A percentile compares a stretch with the other conserved stretches of the same genome.
Conservation (phyloP, 495 filamentous ascomycete species). For the Aspergillus egyptiacus region DNA sequence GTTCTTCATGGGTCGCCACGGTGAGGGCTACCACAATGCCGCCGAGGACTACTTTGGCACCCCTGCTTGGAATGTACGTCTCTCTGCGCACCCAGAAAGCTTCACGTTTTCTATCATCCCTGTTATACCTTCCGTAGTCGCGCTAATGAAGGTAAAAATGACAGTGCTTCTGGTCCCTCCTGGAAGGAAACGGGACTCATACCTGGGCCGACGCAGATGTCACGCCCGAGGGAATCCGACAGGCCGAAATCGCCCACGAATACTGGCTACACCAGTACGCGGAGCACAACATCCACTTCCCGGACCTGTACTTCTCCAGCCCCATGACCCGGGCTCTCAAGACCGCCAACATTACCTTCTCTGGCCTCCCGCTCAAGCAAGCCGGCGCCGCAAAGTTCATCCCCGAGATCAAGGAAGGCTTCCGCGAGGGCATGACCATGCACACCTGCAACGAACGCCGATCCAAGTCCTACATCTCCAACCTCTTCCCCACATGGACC, state of each 20-base stretch:
- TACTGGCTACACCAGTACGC: constrained; percentile 58
- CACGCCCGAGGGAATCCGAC: constrained; percentile 50
- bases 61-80: constrained; percentile 58
- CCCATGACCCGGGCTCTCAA: constrained; percentile 63
- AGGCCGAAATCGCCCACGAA: constrained; percentile 55
- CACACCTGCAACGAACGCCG: constrained; percentile 77
- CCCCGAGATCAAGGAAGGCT: constrained; percentile 61
- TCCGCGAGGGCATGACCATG: constrained; percentile 65
- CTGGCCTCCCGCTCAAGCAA: constrained; percentile 45
- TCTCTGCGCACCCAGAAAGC: too few relatives aligned
- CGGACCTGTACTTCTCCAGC: constrained; percentile 61
- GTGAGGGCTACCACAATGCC: constrained; percentile 64
- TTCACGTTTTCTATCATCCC: not conserved
- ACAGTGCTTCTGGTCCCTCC: constrained; percentile 67
- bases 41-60: constrained; percentile 63
- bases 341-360: constrained; percentile 59
- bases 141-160: too few relatives aligned
- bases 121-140: constrained; percentile 1
- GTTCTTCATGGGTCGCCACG: constrained; percentile 63
- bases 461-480: constrained; percentile 49
- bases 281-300: constrained; percentile 52
- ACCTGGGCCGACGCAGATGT: constrained; percentile 69
- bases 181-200: constrained; percentile 58
- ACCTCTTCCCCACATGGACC: constrained; percentile 50
- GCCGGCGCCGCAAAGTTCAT: constrained; percentile 38